Base-by-base conservation (phyloP, 495 filamentous ascomycete genomes). In the Daldinia grandis region DNA sequence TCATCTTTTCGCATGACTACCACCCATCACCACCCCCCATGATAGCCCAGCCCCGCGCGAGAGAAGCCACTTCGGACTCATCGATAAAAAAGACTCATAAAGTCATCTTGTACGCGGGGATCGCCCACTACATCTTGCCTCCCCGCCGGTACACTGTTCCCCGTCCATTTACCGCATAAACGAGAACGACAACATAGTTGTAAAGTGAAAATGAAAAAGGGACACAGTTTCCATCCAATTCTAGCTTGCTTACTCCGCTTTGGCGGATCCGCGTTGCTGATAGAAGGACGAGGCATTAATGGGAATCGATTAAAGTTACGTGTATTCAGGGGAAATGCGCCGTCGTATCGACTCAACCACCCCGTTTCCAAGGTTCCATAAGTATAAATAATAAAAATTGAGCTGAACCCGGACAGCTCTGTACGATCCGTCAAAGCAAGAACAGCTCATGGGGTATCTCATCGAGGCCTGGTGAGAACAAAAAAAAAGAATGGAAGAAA, bases 371-470 rank as follows among this genome's bases (percentile, higher is more conserved):
- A 38, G 7, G 35, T 67, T 38, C 19, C 12, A 31, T 61, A 68
- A 60, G 56, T 62, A 68, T 57, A 30, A 66, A 57, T 58, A 68
- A n/a, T n/a, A 37, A 30, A 66, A 37, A 33, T 64, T 10, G 50
- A 61, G 62, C 53, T 51, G 56, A 62, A 62, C 51, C 24, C 21
- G 21, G 24, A 44, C 42, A 54, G 64, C 57, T 58, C 61, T 37
- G 33, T 35, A 62, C 19, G 37, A 59, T 65, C 38, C 64, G 50
- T 61, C 38, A 53, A 66, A 56, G 55, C 40, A 64, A 55, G 62
- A 66, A 62, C 42, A 58, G 65, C 57, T 56, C 53, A 55, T 27
- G 65, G 70, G 70, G 70, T 73, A 73, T 73, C 70, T 66, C 57
- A 58, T 69, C 56, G 67, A 74, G 69, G 64, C 27, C 54, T 67